phyloP scores from a whole-genome alignment of 2,329 filamentous ascomycete genomes.

The Aureobasidium sp. region DNA sequence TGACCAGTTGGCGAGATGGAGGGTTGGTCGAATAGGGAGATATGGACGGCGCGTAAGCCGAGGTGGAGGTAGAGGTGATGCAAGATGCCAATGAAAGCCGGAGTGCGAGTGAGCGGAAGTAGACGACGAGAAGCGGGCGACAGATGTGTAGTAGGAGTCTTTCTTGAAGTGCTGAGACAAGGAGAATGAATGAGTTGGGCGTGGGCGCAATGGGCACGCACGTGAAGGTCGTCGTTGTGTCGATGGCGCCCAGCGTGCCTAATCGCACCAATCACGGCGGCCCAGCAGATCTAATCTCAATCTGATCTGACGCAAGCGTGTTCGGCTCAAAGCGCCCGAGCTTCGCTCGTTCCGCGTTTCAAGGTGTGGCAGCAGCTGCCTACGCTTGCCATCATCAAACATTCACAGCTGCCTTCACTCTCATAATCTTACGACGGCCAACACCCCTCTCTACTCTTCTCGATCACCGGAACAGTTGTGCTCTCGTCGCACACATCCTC shows the following conservation, averaged over 20 bases:
- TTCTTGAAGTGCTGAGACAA: neutral
- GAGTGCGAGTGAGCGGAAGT: neutral
- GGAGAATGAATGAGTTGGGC: neutral
- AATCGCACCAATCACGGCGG: conserved; percentile 2
- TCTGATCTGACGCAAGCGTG: neutral
- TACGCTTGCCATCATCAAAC: neutral
- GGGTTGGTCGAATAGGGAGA: neutral
- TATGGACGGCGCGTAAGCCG: neutral
- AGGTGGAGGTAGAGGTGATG: neutral
- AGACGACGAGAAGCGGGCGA: too few relatives aligned
- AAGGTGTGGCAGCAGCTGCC: neutral
- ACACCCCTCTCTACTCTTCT: conserved; percentile 15
- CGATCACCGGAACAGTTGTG: conserved; percentile 13
- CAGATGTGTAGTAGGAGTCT: neutral
- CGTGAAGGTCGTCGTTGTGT: neutral
- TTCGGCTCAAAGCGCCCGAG: neutral
- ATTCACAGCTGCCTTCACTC: neutral
- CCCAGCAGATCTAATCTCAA: neutral
- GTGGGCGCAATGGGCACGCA: neutral
- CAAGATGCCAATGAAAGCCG: neutral
- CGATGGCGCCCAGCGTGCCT: neutral
- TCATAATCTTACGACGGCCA: neutral
- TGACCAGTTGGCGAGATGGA: neutral
- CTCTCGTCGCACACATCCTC: conserved; percentile 14
- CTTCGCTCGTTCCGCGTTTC: neutral